Conservation (phyloP, 768 basidiomycete genomes). For the Candolleomyces eurysporus region DNA sequence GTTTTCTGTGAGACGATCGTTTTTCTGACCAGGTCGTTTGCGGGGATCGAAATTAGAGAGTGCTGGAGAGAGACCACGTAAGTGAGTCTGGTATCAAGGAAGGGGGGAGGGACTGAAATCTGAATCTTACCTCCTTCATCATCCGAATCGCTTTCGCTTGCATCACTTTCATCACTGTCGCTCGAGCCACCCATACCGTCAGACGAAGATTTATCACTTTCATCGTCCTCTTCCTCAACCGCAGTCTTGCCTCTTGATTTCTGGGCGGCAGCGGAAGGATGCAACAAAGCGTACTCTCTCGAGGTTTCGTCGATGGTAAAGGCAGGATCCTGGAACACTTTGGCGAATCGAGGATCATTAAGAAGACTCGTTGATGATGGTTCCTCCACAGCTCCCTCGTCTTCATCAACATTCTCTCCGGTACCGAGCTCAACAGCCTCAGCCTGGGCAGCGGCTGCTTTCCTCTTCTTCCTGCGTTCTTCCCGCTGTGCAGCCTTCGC, state of each 20-base stretch:
- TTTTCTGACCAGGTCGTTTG: constrained; percentile 46
- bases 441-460: constrained; percentile 17
- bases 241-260: constrained; percentile 60
- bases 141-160: constrained; percentile 30
- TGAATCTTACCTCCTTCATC: constrained; percentile 51
- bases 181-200: constrained; percentile 42
- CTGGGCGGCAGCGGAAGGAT: constrained; percentile 77
- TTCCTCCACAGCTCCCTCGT: constrained; percentile 28
- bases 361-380: constrained; percentile 53
- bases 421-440: constrained; percentile 13
- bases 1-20: constrained; percentile 43
- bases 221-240: constrained; percentile 87
- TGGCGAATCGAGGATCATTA: constrained; percentile 85
- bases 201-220: constrained; percentile 69
- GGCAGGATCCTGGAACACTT: constrained; percentile 87
- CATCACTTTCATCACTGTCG: constrained; percentile 24
- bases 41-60: constrained; percentile 52
- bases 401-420: constrained; percentile 38
- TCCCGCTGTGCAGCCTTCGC: constrained; percentile 56
- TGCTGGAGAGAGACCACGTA: constrained; percentile 29
- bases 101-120: constrained; percentile 4
- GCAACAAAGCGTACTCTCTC: constrained; percentile 88
- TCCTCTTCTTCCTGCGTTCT: constrained; percentile 51
- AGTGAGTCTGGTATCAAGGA: background rate
- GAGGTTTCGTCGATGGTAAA: constrained; percentile 88